Percentiles rank a stretch among this genome's conserved stretches.
Evolutionary conservation across 116 monocot genomes (phyloP).

Genomic region (Trichopus zeylanicus): DNA sequence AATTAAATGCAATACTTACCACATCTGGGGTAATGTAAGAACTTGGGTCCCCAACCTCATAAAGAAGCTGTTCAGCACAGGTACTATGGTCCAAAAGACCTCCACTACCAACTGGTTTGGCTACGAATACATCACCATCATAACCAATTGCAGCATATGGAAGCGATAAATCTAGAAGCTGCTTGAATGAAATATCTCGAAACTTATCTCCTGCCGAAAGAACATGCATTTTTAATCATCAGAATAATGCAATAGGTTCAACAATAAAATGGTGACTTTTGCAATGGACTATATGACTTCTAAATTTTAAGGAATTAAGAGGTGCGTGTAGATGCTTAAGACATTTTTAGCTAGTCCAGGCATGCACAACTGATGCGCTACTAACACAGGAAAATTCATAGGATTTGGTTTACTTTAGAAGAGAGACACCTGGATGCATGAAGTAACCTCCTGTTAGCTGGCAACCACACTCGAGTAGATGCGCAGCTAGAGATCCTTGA

Average conservation of each 20-base stretch:
- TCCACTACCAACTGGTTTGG: conserved; percentile 77
- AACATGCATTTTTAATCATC: not conserved
- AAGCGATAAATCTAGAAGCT: conserved; percentile 89
- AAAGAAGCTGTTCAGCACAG: conserved; percentile 92
- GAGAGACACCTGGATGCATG: conserved; percentile 79
- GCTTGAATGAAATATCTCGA: conserved; percentile 58
- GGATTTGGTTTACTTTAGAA: not conserved
- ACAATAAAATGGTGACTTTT: no score
- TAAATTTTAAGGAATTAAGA: not conserved
- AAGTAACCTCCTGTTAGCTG: conserved; percentile 98
- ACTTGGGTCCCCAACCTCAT: conserved; percentile 89
- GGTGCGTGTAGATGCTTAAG: not conserved
- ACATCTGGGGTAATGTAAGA: conserved; percentile 87
- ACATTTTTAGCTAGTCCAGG: no score
- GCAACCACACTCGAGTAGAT: conserved; percentile 98
- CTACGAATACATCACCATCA: conserved; percentile 64
- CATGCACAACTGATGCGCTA: not conserved
- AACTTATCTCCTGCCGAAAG: conserved; percentile 53
- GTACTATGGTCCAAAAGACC: conserved; percentile 60
- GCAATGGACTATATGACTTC: not conserved
- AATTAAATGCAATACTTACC: conserved; percentile 28
- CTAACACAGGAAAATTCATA: not conserved
- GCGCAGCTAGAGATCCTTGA: conserved; percentile 81
- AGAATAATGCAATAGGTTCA: not conserved
- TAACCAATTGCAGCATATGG: conserved; percentile 82